Base-by-base conservation (phyloP, 345 rosid species). In the Microcos paniculata region DNA sequence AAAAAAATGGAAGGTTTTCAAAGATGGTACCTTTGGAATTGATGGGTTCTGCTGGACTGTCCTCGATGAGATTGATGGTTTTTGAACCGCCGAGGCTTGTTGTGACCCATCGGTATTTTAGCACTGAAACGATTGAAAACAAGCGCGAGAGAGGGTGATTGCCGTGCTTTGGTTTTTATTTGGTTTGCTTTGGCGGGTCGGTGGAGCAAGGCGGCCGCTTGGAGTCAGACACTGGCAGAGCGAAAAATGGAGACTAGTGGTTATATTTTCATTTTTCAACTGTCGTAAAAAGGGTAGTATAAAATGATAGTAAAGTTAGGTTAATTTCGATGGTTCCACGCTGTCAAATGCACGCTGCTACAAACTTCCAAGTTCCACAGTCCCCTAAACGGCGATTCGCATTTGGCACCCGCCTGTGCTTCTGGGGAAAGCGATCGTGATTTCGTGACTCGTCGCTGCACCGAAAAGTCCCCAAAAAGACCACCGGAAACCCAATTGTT, bases 21-120 rank as follows among this genome's bases (percentile, higher is more conserved):
- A 24, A 57, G 51, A 58, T 4, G n/a, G n/a, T 53, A 84, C 94
- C 91, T 72, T 5, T 77, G 73, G 4, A 71, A 62, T 70, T 76
- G 84, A 77, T 78, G 66, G 82, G 70, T 74, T 76, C 87, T 81
- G 74, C 88, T 85, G 75, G 89, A 86, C 35, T 87, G 89, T 3
- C 79, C 90, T 10, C 87, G 68, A 76, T 82, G 82, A 30, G 77
- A 78, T 40, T 83, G 71, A 40, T 82, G 79, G 77, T 73, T 70
- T 82, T 86, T 89, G 76, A 78, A 79, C 65, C 85, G 78, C 80
- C 88, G 72, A 7, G 66, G 80, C 82, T 89, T 91, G 80, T 58
- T 83, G 75, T 85, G 84, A 62, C 90, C 90, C 95, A 89, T 91
- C 6, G 1, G 13, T 2, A 8, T 55, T 3, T 55, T 21, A 55